Conservation (phyloP, 2,329 filamentous ascomycete species). For the Scytalidium lignicola region DNA sequence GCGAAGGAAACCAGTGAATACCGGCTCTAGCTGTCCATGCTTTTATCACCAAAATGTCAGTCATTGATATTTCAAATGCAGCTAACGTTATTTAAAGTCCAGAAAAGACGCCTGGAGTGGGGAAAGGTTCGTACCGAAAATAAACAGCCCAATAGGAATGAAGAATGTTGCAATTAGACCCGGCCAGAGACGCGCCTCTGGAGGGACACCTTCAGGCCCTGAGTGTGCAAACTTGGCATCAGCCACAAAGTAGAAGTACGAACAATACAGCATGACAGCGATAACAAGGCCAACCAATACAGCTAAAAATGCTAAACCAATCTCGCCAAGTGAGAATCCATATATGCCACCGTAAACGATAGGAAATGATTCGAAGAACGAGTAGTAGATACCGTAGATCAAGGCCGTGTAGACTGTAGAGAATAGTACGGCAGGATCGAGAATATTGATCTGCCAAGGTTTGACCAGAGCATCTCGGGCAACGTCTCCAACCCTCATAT, state of each 20-base stretch:
- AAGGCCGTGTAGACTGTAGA: conserved; percentile 53
- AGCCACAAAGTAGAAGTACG: conserved; percentile 43
- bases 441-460: conserved; percentile 51
- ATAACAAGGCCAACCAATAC: conserved; percentile 53
- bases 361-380: conserved; percentile 57
- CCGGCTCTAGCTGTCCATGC: conserved; percentile 42
- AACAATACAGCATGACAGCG: conserved; percentile 39
- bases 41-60: background rate
- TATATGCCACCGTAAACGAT: conserved; percentile 54
- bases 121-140: conserved; percentile 46
- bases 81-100: no score
- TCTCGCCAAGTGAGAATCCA: conserved; percentile 48
- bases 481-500: conserved; percentile 39
- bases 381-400: conserved; percentile 55
- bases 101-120: conserved; percentile 40
- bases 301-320: conserved; percentile 53
- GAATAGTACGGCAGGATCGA: conserved; percentile 54
- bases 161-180: conserved; percentile 45
- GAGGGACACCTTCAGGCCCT: conserved; percentile 37
- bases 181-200: conserved; percentile 47
- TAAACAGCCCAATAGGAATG: conserved; percentile 50
- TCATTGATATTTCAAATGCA: background rate
- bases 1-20: conserved; percentile 50
- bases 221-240: conserved; percentile 40
- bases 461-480: conserved; percentile 50